Evolutionary conservation across 2,329 filamentous ascomycete species (phyloP), one percentile per base, ranked within the genome.

Genomic region (Fusarium verrucosum): DNA sequence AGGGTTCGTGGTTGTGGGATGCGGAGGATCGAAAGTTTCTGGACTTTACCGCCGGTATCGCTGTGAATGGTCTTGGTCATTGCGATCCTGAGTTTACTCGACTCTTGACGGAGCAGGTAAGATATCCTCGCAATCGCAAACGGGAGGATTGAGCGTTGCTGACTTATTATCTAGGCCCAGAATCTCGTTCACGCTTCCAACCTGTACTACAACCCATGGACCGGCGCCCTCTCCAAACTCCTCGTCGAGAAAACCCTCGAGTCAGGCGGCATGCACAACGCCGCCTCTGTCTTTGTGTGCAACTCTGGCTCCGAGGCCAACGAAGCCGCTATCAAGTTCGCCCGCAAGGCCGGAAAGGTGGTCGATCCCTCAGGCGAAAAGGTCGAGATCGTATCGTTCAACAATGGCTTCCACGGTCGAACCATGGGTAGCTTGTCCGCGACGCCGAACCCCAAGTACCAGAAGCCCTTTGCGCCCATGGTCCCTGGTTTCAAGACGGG

Each of bases 261-360:
- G 71, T 89, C 90, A 0, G 92, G 92, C 36, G 91, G 85, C 66
- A 97, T 98, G 90, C 87, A 90, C 69, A 87, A 90, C 73, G 92
- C 90, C 17, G 82, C 85, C 19, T 87, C 91, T 54, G 92, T 92
- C 4, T 99, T 99, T 75, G 86, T 99, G 67, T 97, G 92, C 82
- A 99, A 99, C 81, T 97, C 94, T 5, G 95, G 95, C 58, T 92
- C 91, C 59, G 95, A 99, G 80, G 95, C 95, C 74, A 99, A 99
- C 77, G 95, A 99, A 80, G 95, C 94, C 2, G 95, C 94, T 32
- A 91, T 99, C 77, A 99, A 99, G 78, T 98, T 99, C 73, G 91
- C 94, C 19, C 87, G 95, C 70, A 99, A 99, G 79, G 89, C 90
- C 20, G 94, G 93, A 70, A 94, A 94, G 77, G 81, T 87, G 10